Percentiles rank a stretch among this genome's conserved stretches.
These are phyloP conservation scores for Scutellaria baicalensis DNA, from an alignment of 257 asterid genomes.

Conservation along the genomic window DNA sequence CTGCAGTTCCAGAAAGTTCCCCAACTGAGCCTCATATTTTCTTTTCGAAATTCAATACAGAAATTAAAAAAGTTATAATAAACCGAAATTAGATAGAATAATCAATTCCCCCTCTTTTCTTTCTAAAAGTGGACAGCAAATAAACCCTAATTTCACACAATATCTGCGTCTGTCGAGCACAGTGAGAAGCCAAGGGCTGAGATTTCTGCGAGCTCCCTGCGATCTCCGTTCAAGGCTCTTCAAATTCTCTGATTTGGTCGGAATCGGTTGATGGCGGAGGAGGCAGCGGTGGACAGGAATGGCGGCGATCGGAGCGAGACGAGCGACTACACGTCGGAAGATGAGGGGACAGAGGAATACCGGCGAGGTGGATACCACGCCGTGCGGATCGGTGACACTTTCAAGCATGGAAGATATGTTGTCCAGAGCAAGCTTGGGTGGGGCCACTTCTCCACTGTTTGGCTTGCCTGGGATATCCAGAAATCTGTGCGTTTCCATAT, in stretches of 20 bases:
- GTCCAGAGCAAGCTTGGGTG: slow-evolving; percentile 97
- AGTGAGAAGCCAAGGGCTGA: slow-evolving; percentile 7
- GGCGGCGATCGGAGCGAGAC: slow-evolving; percentile 61
- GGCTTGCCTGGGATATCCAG: slow-evolving; percentile 96
- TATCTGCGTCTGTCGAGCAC: background rate
- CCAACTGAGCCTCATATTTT: no score
- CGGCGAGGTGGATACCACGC: slow-evolving; percentile 96
- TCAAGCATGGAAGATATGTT: slow-evolving; percentile 82
- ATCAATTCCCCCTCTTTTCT: background rate
- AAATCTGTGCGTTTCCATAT: slow-evolving; percentile 44
- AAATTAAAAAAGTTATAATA: background rate
- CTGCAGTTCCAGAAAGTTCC: no score
- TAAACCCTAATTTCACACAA: slow-evolving; percentile 15
- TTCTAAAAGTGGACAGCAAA: background rate
- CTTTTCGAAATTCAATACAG: background rate
- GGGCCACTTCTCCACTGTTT: slow-evolving; percentile 99
- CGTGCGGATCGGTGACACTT: slow-evolving; percentile 78
- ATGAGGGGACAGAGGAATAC: slow-evolving; percentile 96
- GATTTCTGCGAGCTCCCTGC: slow-evolving; percentile 3
- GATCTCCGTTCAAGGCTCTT: background rate
- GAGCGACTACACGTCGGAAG: slow-evolving; percentile 88
- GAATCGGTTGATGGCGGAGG: slow-evolving; percentile 46
- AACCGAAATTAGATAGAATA: background rate
- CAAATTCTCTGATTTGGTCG: slow-evolving; percentile 7
- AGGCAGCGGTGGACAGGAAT: slow-evolving; percentile 36